Evolutionary conservation across 2,329 filamentous ascomycete species (phyloP).

Genomic region (Alternaria solani): DNA sequence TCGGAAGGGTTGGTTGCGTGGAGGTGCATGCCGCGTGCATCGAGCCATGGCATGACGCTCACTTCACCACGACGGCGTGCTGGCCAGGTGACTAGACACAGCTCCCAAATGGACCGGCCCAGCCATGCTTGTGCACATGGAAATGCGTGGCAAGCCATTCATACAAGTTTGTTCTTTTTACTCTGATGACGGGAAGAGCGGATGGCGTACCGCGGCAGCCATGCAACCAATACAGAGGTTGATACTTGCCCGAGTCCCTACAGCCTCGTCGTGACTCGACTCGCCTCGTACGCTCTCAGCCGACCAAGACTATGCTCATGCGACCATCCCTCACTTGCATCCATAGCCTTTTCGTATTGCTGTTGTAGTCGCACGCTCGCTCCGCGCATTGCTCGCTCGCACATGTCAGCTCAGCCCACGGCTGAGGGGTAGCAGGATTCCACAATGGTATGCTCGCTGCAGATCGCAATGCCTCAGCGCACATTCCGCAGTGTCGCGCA

Average conservation of each 20-base stretch:
- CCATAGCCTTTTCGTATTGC: slow-evolving; percentile 2
- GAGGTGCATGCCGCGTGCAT: neutral
- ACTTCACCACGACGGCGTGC: neutral
- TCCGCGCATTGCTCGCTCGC: slow-evolving; percentile 9
- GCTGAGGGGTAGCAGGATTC: slow-evolving; percentile 20
- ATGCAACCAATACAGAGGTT: slow-evolving; percentile 8
- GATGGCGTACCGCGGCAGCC: slow-evolving; percentile 5
- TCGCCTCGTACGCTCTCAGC: neutral
- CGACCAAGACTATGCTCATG: slow-evolving; percentile 16
- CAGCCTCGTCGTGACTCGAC: neutral
- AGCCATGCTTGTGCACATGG: slow-evolving; percentile 2
- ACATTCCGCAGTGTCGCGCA: neutral
- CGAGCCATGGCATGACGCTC: slow-evolving; percentile 9
- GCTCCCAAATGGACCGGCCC: slow-evolving; percentile 1
- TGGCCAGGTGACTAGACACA: neutral
- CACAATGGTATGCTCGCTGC: slow-evolving; percentile 23
- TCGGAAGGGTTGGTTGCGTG: neutral
- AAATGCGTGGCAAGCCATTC: slow-evolving; percentile 12
- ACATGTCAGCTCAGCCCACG: slow-evolving; percentile 11
- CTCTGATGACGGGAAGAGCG: slow-evolving; percentile 9
- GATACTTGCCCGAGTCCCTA: slow-evolving; percentile 5
- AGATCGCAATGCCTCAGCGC: slow-evolving; percentile 2
- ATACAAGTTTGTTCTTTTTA: neutral
- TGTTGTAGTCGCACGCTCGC: slow-evolving; percentile 1
- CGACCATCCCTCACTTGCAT: slow-evolving; percentile 1